phyloP scores from a whole-genome alignment of 2,329 filamentous ascomycete species.

The Fusarium gaditjirri region DNA sequence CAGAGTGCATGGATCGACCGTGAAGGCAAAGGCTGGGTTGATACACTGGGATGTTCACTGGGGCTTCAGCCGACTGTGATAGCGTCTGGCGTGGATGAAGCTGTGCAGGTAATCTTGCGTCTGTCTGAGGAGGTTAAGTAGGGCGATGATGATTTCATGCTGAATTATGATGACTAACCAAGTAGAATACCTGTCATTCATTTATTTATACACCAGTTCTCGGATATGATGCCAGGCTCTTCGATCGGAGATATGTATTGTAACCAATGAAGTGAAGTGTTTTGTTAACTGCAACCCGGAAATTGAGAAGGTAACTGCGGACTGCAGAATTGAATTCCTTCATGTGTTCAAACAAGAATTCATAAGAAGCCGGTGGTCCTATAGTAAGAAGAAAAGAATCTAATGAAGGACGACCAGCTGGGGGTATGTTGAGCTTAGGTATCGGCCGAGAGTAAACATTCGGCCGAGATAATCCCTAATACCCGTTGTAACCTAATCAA shows the following conservation, averaged over 20 bases:
- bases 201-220: neutral
- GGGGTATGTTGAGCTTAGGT: neutral
- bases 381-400: neutral
- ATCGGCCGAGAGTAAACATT: neutral
- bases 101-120: conserved; percentile 54
- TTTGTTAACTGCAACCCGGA: neutral
- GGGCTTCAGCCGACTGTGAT: conserved; percentile 63
- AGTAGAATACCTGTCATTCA: neutral
- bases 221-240: neutral
- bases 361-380: neutral
- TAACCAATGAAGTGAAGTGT: neutral
- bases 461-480: neutral
- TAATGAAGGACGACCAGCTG: neutral
- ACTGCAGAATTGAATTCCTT: neutral
- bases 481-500: neutral
- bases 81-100: conserved; percentile 66
- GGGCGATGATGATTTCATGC: neutral
- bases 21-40: conserved; percentile 70
- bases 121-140: conserved; percentile 2
- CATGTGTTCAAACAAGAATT: neutral
- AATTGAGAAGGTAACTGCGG: neutral
- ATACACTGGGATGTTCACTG: conserved; percentile 63
- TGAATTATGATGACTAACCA: neutral
- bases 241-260: neutral
- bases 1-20: conserved; percentile 76